Evolutionary conservation across 805 yeast genomes (phyloP).

Genomic region (Candida broadrunensis): DNA sequence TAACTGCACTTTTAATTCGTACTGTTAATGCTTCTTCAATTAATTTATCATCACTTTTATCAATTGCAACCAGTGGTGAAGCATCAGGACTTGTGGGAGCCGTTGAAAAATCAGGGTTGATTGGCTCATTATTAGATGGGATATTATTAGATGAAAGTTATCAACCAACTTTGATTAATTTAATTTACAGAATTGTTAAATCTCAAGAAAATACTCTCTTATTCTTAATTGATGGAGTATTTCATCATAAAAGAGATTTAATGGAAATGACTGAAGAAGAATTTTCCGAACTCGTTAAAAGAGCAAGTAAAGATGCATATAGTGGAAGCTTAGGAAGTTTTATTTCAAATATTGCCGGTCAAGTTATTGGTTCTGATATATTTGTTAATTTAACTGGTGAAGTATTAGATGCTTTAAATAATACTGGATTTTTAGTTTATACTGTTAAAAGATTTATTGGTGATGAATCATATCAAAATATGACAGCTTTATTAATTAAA

Average conservation of each 20-base stretch:
- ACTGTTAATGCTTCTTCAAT: slow-evolving; percentile 1
- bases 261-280: background rate
- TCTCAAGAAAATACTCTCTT: slow-evolving; percentile 25
- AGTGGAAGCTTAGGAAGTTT: slow-evolving; percentile 24
- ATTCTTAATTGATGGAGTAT: slow-evolving; percentile 18
- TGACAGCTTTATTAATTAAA: slow-evolving; percentile 30
- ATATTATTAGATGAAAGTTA: slow-evolving; percentile 30
- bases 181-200: slow-evolving; percentile 27
- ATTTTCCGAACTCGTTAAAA: slow-evolving; percentile 4
- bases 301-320: slow-evolving; percentile 9
- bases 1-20: slow-evolving; percentile 20
- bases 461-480: slow-evolving; percentile 30
- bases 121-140: slow-evolving; percentile 33
- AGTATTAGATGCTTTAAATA: slow-evolving; percentile 32
- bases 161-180: slow-evolving; percentile 29
- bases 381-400: slow-evolving; percentile 15
- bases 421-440: slow-evolving; percentile 38
- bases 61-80: slow-evolving; percentile 11
- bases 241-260: slow-evolving; percentile 16
- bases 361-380: slow-evolving; percentile 26
- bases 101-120: slow-evolving; percentile 32
- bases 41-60: slow-evolving; percentile 3
- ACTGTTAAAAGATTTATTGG: slow-evolving; percentile 33
- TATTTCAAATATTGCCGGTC: slow-evolving; percentile 23
- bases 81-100: slow-evolving; percentile 18